A percentile compares a stretch with the other conserved stretches of the same genome.
Conservation (phyloP, 805 yeast genomes). For the Wickerhamomyces pijperi region DNA sequence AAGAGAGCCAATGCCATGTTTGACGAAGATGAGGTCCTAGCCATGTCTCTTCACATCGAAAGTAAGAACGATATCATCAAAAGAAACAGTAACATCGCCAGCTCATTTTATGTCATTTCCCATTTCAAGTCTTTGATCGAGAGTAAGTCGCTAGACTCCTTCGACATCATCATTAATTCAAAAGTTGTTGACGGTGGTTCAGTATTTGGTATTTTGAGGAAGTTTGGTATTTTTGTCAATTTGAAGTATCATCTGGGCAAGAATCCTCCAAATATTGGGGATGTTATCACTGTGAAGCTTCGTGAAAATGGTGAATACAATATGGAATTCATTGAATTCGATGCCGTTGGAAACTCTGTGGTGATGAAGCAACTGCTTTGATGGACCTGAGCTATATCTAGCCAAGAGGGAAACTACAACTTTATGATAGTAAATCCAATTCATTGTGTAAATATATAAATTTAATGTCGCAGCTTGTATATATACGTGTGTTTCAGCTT, state of each 20-base stretch:
- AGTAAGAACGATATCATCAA: constrained; percentile 30
- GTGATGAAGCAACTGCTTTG: constrained; percentile 18
- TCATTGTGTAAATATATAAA: no score
- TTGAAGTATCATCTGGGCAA: constrained; percentile 18
- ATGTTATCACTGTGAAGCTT: constrained; percentile 18
- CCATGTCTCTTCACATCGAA: constrained; percentile 31
- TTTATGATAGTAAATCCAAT: no score
- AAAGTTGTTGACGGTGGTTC: constrained; percentile 29
- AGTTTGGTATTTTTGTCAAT: constrained; percentile 21
- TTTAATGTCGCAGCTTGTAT: no score
- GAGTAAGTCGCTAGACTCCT: constrained; percentile 4
- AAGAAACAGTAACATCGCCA: constrained; percentile 18
- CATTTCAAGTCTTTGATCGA: constrained; percentile 15
- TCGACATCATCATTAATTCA: constrained; percentile 26
- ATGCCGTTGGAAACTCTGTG: constrained; percentile 31
- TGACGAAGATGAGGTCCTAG: constrained; percentile 22
- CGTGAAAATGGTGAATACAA: constrained; percentile 5
- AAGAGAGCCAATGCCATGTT: constrained; percentile 20
- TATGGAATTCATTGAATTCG: constrained; percentile 29
- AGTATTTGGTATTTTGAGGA: constrained; percentile 21
- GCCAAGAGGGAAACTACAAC: no score
- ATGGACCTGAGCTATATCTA: no score
- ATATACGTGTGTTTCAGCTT: no score
- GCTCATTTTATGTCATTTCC: constrained; percentile 26
- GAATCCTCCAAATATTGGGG: constrained; percentile 31